A percentile compares a stretch with the other conserved stretches of the same genome.
These are phyloP conservation scores for Verruconis gallopava DNA, from an alignment of 2,329 filamentous ascomycete genomes.

Conservation along the genomic window DNA sequence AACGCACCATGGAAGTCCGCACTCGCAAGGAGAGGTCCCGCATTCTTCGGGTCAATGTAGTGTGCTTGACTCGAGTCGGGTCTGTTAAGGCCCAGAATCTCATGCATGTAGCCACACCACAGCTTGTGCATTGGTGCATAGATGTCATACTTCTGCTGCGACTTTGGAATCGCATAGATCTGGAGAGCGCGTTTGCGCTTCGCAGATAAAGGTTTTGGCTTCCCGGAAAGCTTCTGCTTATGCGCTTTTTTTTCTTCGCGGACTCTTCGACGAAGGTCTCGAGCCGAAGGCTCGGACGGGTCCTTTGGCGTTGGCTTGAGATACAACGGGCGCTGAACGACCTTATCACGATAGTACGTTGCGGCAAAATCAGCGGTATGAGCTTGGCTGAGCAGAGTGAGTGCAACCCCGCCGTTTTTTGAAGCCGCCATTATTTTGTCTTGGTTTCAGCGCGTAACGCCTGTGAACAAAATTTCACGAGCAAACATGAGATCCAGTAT, in stretches of 20 bases:
- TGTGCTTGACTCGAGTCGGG: conserved; percentile 15
- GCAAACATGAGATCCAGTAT: no score
- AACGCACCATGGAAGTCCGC: conserved; percentile 86
- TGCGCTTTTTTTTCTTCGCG: conserved; percentile 32
- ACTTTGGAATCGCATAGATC: conserved; percentile 60
- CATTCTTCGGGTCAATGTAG: conserved; percentile 44
- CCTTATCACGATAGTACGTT: neutral
- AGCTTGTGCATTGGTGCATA: conserved; percentile 66
- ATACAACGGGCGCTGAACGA: conserved; percentile 7
- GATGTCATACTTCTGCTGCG: conserved; percentile 56
- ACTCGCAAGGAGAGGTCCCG: conserved; percentile 59
- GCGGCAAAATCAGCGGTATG: neutral
- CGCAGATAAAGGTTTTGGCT: conserved; percentile 60
- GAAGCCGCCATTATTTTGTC: no score
- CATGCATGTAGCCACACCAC: conserved; percentile 76
- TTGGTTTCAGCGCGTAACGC: no score
- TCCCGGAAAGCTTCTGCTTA: conserved; percentile 23
- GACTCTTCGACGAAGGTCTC: conserved; percentile 40
- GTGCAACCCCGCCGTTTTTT: neutral
- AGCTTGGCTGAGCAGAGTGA: neutral
- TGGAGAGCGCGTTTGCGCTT: conserved; percentile 60
- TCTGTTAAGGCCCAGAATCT: conserved; percentile 35
- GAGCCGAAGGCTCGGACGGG: conserved; percentile 28
- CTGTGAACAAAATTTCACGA: no score
- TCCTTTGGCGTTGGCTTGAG: conserved; percentile 33